These are phyloP conservation scores for Chytriomyces hyalinus DNA, from an alignment of 192 early-diverging fungal genomes.

Conservation along the genomic window DNA sequence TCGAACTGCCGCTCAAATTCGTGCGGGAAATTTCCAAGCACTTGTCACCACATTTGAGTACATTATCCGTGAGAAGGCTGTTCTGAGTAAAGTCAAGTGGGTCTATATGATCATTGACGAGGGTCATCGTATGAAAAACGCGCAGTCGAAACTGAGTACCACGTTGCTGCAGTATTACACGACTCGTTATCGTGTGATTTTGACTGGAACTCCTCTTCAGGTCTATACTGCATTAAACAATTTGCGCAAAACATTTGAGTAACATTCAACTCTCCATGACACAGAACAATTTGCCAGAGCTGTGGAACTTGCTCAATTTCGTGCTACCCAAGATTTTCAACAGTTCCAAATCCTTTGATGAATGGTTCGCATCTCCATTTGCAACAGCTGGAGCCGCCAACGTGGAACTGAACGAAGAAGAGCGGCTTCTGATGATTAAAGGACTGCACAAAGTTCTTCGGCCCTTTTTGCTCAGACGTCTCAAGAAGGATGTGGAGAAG, in stretches of 20 bases:
- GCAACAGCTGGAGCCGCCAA: constrained; percentile 64
- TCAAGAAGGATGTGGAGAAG: constrained; percentile 98
- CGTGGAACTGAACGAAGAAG: constrained; percentile 97
- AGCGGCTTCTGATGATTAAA: constrained; percentile 92
- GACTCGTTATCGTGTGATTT: constrained; percentile 89
- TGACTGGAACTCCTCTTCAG: constrained; percentile 98
- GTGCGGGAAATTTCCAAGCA: constrained; percentile 86
- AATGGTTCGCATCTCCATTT: constrained; percentile 99
- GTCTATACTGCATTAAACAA: constrained; percentile 40
- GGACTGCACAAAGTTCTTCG: constrained; percentile 96
- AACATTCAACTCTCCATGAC: neutral
- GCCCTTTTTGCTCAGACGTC: constrained; percentile 92
- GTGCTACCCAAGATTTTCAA: constrained; percentile 96
- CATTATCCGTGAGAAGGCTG: constrained; percentile 88
- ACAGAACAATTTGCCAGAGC: constrained; percentile 93
- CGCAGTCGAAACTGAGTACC: constrained; percentile 81
- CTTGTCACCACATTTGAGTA: constrained; percentile 97
- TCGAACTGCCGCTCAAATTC: constrained; percentile 73
- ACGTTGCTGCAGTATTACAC: constrained; percentile 89
- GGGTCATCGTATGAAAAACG: constrained; percentile 99
- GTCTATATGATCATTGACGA: constrained; percentile 98
- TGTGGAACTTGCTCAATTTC: constrained; percentile 97
- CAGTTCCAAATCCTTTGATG: constrained; percentile 95
- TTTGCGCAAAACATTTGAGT: neutral
- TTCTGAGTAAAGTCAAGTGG: constrained; percentile 93